These are phyloP conservation scores for Ascochyta rabiei DNA, from an alignment of 2,329 filamentous ascomycete genomes.

Conservation along the genomic window DNA sequence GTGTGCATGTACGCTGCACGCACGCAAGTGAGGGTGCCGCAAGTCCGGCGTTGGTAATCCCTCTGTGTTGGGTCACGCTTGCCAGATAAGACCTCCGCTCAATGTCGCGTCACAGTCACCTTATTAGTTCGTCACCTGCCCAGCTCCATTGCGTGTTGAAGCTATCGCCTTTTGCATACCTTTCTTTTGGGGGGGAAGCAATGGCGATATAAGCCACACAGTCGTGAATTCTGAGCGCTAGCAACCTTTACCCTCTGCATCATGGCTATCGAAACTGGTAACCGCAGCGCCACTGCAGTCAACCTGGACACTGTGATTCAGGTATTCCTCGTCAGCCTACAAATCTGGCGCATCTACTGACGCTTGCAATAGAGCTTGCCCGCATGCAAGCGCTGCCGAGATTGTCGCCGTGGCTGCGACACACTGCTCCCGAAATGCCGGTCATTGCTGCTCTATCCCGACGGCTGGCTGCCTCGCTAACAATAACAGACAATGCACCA, in stretches of 20 bases:
- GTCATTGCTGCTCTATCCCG: slow-evolving; percentile 14
- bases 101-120: slow-evolving; percentile 13
- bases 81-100: slow-evolving; percentile 20
- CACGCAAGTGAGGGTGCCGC: slow-evolving; percentile 7
- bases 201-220: neutral
- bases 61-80: slow-evolving; percentile 22
- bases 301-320: slow-evolving; percentile 32
- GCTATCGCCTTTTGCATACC: neutral
- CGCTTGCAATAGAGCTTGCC: slow-evolving; percentile 32
- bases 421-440: slow-evolving; percentile 46
- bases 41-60: slow-evolving; percentile 11
- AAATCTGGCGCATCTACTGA: slow-evolving; percentile 1
- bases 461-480: slow-evolving; percentile 13
- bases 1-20: slow-evolving; percentile 1
- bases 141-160: slow-evolving; percentile 8
- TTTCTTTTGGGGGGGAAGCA: neutral
- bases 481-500: slow-evolving; percentile 42
- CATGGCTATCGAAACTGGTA: slow-evolving; percentile 11
- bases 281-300: slow-evolving; percentile 11
- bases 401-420: slow-evolving; percentile 46
- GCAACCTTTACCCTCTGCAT: neutral
- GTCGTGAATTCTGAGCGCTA: neutral
- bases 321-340: slow-evolving; percentile 13
- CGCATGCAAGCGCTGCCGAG: slow-evolving; percentile 45
- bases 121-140: slow-evolving; percentile 11